Conservation (phyloP, 352 stramenopile genomes). For the Globisporangium apiculatum region DNA sequence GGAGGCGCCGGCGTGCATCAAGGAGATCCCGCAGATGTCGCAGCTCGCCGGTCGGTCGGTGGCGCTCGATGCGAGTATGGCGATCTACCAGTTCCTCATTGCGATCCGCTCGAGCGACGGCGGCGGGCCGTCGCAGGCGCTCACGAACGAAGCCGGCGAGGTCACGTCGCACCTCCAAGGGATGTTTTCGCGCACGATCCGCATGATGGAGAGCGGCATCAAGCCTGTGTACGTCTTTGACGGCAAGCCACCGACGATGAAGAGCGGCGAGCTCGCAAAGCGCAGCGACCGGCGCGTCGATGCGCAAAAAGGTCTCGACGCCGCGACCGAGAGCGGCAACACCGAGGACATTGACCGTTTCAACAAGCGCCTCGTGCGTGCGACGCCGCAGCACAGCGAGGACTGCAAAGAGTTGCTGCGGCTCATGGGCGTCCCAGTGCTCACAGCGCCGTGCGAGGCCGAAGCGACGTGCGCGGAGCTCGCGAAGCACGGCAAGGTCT, state of each 20-base stretch:
- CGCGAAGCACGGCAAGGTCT: conserved; percentile 90
- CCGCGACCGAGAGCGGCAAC: conserved; percentile 79
- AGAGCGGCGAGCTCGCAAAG: conserved; percentile 95
- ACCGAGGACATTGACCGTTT: conserved; percentile 92
- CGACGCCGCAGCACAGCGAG: conserved; percentile 90
- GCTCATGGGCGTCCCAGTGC: conserved; percentile 96
- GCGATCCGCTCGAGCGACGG: conserved; percentile 82
- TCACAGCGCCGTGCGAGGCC: conserved; percentile 96
- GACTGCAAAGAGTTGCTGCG: conserved; percentile 90
- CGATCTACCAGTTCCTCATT: conserved; percentile 99
- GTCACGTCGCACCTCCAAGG: conserved; percentile 90
- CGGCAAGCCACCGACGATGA: conserved; percentile 97
- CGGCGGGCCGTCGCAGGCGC: conserved; percentile 81
- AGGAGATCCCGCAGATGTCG: conserved; percentile 92
- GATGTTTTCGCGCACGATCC: conserved; percentile 99
- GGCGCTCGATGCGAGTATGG: conserved; percentile 98
- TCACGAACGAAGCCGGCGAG: conserved; percentile 98
- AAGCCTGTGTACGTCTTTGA: conserved; percentile 99
- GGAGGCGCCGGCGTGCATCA: conserved; percentile 94
- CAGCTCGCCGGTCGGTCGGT: conserved; percentile 94
- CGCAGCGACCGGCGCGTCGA: conserved; percentile 85
- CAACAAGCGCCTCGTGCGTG: conserved; percentile 88
- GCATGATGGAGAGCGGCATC: conserved; percentile 96
- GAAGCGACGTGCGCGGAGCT: conserved; percentile 97
- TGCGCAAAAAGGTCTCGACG: conserved; percentile 82